These are phyloP conservation scores for Glycine soja DNA, from an alignment of 306 rosid species.

Conservation along the genomic window DNA sequence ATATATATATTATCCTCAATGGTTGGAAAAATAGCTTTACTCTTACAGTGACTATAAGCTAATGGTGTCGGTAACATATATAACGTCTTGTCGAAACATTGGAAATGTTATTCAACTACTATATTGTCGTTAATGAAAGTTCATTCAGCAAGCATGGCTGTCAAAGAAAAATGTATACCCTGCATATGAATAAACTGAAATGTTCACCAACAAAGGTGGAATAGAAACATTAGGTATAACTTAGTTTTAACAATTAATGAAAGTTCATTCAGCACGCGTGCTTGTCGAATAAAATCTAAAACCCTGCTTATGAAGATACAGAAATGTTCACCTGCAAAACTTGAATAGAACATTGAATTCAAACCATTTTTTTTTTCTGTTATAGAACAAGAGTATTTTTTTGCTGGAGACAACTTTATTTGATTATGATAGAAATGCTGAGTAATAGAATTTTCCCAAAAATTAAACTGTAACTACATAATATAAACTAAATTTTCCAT, in stretches of 20 bases:
- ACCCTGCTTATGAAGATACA: neutral
- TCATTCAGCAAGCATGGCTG: neutral
- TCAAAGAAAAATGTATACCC: neutral
- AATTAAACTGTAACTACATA: too few relatives aligned
- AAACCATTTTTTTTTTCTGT: too few relatives aligned
- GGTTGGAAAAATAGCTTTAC: neutral
- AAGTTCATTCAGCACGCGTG: neutral
- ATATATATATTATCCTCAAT: neutral
- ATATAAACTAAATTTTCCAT: too few relatives aligned
- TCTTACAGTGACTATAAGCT: neutral
- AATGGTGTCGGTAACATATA: conserved; percentile 10
- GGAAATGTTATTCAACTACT: neutral
- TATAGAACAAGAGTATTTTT: too few relatives aligned
- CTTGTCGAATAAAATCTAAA: neutral
- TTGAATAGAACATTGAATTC: neutral
- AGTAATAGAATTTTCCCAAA: too few relatives aligned
- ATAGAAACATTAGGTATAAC: neutral
- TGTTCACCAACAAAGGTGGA: conserved; percentile 5
- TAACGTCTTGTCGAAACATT: neutral
- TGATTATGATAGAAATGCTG: too few relatives aligned
- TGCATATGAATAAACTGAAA: neutral
- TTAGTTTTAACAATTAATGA: neutral
- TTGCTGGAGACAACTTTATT: too few relatives aligned
- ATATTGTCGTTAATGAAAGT: neutral
- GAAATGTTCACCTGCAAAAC: neutral